These are phyloP conservation scores for Marasmius fiardii DNA, from an alignment of 1,284 basidiomycete genomes.

Conservation along the genomic window DNA sequence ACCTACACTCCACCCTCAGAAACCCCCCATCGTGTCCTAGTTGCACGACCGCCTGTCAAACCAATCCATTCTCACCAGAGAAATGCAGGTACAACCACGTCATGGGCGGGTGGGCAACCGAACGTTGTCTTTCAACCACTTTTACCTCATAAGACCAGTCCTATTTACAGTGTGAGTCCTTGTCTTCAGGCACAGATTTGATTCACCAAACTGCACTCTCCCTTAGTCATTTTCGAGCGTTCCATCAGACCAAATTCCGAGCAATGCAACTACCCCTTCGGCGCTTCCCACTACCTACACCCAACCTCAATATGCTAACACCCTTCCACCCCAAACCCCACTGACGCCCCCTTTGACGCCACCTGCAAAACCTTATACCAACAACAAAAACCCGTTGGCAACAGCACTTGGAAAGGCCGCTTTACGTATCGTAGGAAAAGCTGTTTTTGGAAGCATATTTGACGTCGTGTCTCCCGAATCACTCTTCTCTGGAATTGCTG, in stretches of 20 bases:
- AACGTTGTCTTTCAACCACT: background rate
- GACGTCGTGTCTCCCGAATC: background rate
- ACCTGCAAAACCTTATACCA: background rate
- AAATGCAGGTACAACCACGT: background rate
- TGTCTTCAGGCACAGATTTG: background rate
- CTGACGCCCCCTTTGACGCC: background rate
- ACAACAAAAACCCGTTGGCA: background rate
- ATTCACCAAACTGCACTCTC: background rate
- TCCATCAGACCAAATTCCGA: background rate
- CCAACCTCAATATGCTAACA: background rate
- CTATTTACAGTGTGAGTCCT: constrained; percentile 2
- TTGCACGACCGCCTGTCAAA: constrained; percentile 6
- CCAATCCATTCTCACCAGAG: background rate
- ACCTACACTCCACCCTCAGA: constrained; percentile 3
- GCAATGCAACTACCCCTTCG: background rate
- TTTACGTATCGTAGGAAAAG: constrained; percentile 1
- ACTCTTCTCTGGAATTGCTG: constrained; percentile 6
- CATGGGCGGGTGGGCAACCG: background rate
- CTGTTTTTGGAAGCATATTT: constrained; percentile 4
- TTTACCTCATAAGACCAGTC: background rate
- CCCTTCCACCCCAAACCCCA: background rate
- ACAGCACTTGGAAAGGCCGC: background rate
- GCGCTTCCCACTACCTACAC: background rate
- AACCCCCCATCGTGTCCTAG: constrained; percentile 4
- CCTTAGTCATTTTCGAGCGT: background rate